phyloP scores from a whole-genome alignment of 495 filamentous ascomycete species.

The Talaromyces wortmannii region DNA sequence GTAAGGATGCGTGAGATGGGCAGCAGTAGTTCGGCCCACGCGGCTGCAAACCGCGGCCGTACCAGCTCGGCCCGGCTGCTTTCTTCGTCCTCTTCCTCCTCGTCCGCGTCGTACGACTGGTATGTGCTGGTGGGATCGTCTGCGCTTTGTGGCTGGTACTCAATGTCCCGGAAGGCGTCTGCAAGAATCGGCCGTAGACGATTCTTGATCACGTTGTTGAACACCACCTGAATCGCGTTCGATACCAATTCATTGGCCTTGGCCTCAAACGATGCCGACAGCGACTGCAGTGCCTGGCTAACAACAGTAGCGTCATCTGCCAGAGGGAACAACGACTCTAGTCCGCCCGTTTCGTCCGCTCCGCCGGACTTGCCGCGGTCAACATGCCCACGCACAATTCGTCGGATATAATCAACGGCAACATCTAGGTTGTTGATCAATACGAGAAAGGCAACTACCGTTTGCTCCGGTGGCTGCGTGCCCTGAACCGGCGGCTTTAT shows the following conservation, averaged over 20 bases:
- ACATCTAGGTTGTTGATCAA: conserved; percentile 94
- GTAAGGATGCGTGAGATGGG: conserved; percentile 86
- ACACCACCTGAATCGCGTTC: conserved; percentile 77
- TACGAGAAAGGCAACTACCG: conserved; percentile 77
- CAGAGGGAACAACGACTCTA: conserved; percentile 71
- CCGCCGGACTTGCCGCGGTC: conserved; percentile 20
- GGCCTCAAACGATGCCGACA: conserved; percentile 62
- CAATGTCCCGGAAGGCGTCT: conserved; percentile 86
- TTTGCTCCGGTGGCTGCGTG: conserved; percentile 73
- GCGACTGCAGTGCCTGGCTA: conserved; percentile 53
- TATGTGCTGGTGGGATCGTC: conserved; percentile 24
- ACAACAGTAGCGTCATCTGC: conserved; percentile 65
- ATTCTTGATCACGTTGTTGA: conserved; percentile 81
- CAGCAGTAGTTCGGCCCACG: conserved; percentile 77
- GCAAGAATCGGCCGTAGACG: conserved; percentile 78
- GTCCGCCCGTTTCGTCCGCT: conserved; percentile 14
- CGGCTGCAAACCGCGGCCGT: conserved; percentile 64
- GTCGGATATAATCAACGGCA: conserved; percentile 78
- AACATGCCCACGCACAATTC: conserved; percentile 68
- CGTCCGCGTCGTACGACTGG: conserved; percentile 25
- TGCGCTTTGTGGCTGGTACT: conserved; percentile 56
- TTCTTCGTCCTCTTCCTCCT: conserved; percentile 33
- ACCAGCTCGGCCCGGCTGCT: conserved; percentile 45
- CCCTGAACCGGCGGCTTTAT: conserved; percentile 70
- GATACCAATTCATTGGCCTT: conserved; percentile 76